phyloP scores from a whole-genome alignment of 148 eudicot genomes.

The Mesembryanthemum crystallinum region DNA sequence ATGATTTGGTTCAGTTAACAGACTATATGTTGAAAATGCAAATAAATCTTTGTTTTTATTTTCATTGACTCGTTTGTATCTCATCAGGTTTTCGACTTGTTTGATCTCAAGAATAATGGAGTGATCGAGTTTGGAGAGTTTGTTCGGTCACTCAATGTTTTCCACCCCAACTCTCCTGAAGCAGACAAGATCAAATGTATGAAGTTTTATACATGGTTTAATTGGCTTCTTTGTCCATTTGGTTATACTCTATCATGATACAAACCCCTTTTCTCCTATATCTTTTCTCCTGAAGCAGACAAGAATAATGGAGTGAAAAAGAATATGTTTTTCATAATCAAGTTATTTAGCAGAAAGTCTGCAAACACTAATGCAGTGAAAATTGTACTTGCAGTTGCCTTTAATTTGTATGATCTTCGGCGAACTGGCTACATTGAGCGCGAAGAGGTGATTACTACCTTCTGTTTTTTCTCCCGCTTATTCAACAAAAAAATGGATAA shows the following conservation, averaged over 20 bases:
- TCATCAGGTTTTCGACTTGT: constrained; percentile 34
- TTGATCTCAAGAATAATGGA: constrained; percentile 39
- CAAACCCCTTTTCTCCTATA: too few relatives aligned
- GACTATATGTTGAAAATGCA: background rate
- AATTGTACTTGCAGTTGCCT: constrained; percentile 34
- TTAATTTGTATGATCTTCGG: constrained; percentile 36
- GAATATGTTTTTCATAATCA: too few relatives aligned
- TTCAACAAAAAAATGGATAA: too few relatives aligned
- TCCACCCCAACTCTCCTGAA: constrained; percentile 36
- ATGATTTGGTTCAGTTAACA: background rate
- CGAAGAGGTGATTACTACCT: constrained; percentile 31
- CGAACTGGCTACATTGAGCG: constrained; percentile 39
- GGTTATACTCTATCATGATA: too few relatives aligned
- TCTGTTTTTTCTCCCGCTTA: background rate
- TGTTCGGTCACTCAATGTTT: constrained; percentile 35
- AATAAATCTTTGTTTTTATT: background rate
- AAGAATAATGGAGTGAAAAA: too few relatives aligned
- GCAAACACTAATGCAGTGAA: constrained; percentile 8
- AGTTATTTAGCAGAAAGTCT: too few relatives aligned
- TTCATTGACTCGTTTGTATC: background rate
- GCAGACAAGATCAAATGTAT: constrained; percentile 38
- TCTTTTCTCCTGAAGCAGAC: background rate
- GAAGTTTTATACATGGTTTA: background rate
- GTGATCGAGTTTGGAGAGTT: constrained; percentile 37
- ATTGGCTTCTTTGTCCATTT: too few relatives aligned